These are phyloP conservation scores for Pisolithus tinctorius DNA, from an alignment of 768 basidiomycete genomes.

Conservation along the genomic window DNA sequence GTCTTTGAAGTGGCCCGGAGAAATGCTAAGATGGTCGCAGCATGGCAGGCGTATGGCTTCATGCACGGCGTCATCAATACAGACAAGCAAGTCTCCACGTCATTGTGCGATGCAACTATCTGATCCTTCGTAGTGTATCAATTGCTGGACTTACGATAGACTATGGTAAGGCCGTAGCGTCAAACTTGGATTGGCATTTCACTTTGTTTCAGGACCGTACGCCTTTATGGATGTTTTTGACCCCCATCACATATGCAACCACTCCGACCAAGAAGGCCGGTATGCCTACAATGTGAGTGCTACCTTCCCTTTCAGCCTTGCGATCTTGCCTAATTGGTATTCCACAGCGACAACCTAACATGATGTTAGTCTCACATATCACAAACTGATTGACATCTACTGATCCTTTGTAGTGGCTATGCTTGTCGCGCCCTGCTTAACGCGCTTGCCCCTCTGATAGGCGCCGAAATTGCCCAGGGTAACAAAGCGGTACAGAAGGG, in stretches of 20 bases:
- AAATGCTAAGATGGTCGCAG: conserved; percentile 90
- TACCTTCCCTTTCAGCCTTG: not conserved
- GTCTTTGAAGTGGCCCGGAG: conserved; percentile 74
- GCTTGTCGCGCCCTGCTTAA: conserved; percentile 74
- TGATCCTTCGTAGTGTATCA: conserved; percentile 46
- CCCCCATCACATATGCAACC: conserved; percentile 82
- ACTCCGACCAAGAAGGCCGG: conserved; percentile 71
- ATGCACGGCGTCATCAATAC: conserved; percentile 98
- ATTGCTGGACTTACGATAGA: conserved; percentile 76
- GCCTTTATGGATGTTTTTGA: conserved; percentile 96
- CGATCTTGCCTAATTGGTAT: conserved; percentile 2
- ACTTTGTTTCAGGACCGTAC: conserved; percentile 58
- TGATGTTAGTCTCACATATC: conserved; percentile 46
- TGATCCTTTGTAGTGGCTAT: conserved; percentile 46
- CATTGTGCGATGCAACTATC: not conserved
- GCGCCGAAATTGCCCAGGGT: conserved; percentile 62
- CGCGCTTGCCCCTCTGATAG: conserved; percentile 79
- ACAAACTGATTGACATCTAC: not conserved
- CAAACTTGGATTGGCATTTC: not conserved
- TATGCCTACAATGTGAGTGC: conserved; percentile 59
- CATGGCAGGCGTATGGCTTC: conserved; percentile 92
- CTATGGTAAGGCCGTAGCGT: conserved; percentile 40
- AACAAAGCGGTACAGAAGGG: conserved; percentile 42
- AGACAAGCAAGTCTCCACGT: conserved; percentile 59
- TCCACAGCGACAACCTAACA: conserved; percentile 60